Evolutionary conservation across 1,139 yeast species (phyloP).

Genomic region (Chernovozyma sophiae-reginae): DNA sequence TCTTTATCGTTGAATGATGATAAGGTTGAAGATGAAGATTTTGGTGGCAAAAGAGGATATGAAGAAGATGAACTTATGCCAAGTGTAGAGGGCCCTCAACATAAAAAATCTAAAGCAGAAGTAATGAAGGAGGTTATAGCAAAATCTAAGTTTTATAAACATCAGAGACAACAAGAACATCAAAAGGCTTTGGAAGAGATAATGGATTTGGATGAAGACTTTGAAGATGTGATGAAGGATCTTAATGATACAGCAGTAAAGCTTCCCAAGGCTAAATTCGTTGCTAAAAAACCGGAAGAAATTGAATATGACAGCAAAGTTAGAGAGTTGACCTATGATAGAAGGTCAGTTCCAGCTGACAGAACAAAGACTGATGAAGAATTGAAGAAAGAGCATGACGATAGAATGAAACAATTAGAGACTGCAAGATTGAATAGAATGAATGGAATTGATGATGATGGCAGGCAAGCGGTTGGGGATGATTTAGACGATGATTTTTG

Average conservation of each 20-base stretch:
- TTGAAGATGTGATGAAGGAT: constrained; percentile 73
- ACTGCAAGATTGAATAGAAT: constrained; percentile 76
- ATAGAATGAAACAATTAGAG: constrained; percentile 65
- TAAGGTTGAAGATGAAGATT: constrained; percentile 30
- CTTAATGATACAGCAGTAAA: constrained; percentile 17
- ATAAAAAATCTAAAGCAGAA: constrained; percentile 85
- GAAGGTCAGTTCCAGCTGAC: constrained; percentile 93
- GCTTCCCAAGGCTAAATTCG: constrained; percentile 15
- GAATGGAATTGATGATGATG: constrained; percentile 59
- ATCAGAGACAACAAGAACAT: constrained; percentile 79
- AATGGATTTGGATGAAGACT: constrained; percentile 72
- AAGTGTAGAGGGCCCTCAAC: constrained; percentile 29
- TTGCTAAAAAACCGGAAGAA: constrained; percentile 40
- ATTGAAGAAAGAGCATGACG: constrained; percentile 61
- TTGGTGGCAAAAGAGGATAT: constrained; percentile 14
- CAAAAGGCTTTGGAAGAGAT: constrained; percentile 68
- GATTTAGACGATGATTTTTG: constrained; percentile 63
- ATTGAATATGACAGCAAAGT: constrained; percentile 71
- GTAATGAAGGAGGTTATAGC: constrained; percentile 97
- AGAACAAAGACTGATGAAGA: constrained; percentile 93
- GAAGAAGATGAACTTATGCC: constrained; percentile 27
- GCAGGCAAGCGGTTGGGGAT: constrained; percentile 58
- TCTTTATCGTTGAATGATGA: constrained; percentile 50
- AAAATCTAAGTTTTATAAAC: constrained; percentile 85
- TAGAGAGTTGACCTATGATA: constrained; percentile 75